Evolutionary conservation across 768 basidiomycete genomes (phyloP).

Genomic region (Mycena galopus): DNA sequence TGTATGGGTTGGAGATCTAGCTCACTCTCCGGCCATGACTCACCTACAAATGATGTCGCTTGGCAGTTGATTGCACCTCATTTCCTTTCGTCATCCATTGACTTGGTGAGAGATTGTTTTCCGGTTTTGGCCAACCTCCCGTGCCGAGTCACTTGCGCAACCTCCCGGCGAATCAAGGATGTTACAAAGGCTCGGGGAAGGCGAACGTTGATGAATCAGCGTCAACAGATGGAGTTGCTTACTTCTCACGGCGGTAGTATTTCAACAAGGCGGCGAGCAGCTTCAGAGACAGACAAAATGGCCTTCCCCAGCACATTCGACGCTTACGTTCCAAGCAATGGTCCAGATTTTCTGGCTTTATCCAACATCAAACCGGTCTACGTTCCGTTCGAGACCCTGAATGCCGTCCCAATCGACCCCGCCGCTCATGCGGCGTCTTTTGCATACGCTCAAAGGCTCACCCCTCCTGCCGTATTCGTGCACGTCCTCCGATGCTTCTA

Average conservation of each 20-base stretch:
- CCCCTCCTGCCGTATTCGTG: background rate
- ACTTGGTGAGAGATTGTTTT: too few relatives aligned
- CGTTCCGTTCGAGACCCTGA: background rate
- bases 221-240: too few relatives aligned
- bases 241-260: too few relatives aligned
- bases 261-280: background rate
- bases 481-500: slow-evolving; percentile 13
- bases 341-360: background rate
- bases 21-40: too few relatives aligned
- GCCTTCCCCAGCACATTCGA: background rate
- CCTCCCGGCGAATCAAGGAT: background rate
- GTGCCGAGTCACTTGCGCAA: background rate
- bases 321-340: background rate
- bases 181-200: background rate
- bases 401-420: background rate
- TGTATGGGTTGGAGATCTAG: too few relatives aligned
- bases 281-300: background rate
- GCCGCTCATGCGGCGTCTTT: background rate
- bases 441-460: slow-evolving; percentile 9
- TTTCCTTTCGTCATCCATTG: too few relatives aligned
- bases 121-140: background rate
- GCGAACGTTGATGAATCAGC: too few relatives aligned
- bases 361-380: background rate
- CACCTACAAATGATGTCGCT: too few relatives aligned
- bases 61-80: background rate